Evolutionary conservation across 1,284 basidiomycete genomes (phyloP), one percentile per base, ranked within the genome.

Genomic region (Sanghuangporus sanghuang): DNA sequence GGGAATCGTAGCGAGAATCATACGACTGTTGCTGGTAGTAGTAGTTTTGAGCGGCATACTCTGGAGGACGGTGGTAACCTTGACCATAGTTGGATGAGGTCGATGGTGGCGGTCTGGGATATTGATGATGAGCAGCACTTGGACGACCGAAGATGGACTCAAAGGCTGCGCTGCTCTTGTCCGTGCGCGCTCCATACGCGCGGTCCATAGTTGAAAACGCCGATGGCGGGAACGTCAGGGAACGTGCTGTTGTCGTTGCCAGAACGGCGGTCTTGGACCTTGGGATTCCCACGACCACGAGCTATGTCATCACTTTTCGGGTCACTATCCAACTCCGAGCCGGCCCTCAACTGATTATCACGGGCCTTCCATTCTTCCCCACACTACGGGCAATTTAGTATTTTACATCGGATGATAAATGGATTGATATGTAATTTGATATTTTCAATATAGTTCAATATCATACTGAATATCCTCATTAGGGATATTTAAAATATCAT

Each of bases 141-240:
- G 90, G 86, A 23, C 91, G 82, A 40, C 90, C 89, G 73, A 93
- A 93, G 74, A 93, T 92, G 70, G 86, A 85, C 73, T 92, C 87
- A 77, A 90, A 93, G 46, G 91, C 91, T 63, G 84, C 82, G 72
- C 83, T 78, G 63, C 89, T 86, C 72, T 90, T 90, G 78, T 90
- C 87, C 42, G 62, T 36, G 39, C 40, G 62, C 35, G 62, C 38
- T 12, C 39, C 62, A 16, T 57, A 38, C 55, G 61, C n/a, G 21
- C 61, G 61, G 46, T 63, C 61, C 61, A 63, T 61, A 35, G n/a
- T 48, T 21, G 21, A 21, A 9, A 2, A 46, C 44, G 42, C 32
- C 46, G 46, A 46, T 7, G 21, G 42, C 27, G 42, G 35, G 32
- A 23, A 44, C 46, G 46, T 58, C 46, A 27, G 46, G 16, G 27